Evolutionary conservation across 495 filamentous ascomycete genomes (phyloP).

Genomic region (Daldinia concentrica): DNA sequence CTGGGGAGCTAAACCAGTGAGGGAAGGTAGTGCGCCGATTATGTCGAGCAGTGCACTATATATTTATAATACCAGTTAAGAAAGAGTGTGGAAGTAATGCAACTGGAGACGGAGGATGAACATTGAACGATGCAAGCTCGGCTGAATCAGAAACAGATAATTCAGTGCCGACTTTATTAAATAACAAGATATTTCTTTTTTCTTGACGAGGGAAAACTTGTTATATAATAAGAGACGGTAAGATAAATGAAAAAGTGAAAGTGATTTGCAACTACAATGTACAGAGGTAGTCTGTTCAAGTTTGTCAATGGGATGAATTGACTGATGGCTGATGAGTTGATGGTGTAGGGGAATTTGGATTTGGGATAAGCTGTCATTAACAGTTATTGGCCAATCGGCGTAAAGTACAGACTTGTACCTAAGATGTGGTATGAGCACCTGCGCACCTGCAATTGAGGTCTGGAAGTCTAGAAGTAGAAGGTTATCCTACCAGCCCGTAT

Average conservation of each 20-base stretch:
- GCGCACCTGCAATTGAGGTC: not conserved
- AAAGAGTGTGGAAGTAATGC: slow-evolving; percentile 15
- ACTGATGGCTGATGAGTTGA: slow-evolving; percentile 13
- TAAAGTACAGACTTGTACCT: slow-evolving; percentile 7
- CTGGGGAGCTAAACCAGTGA: slow-evolving; percentile 37
- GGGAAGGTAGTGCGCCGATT: slow-evolving; percentile 40
- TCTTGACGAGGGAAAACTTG: not conserved
- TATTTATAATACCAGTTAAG: slow-evolving; percentile 20
- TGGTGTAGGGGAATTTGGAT: slow-evolving; percentile 29
- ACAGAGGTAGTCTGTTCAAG: not conserved
- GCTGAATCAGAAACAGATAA: slow-evolving; percentile 9
- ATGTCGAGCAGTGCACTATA: slow-evolving; percentile 25
- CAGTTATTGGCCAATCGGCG: slow-evolving; percentile 32
- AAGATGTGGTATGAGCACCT: not conserved
- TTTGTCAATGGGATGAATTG: slow-evolving; percentile 11
- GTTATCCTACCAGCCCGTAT: slow-evolving; percentile 11
- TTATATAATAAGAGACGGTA: slow-evolving; percentile 17
- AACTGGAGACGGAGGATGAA: slow-evolving; percentile 7
- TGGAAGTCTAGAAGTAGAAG: slow-evolving; percentile 33
- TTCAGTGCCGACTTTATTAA: not conserved
- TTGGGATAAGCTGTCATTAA: slow-evolving; percentile 44
- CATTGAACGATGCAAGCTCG: slow-evolving; percentile 16
- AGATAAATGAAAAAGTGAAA: slow-evolving; percentile 29
- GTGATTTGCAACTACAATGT: slow-evolving; percentile 2
- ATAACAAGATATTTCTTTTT: slow-evolving; percentile 13